A percentile compares a stretch with the other conserved stretches of the same genome.
Conservation (phyloP, 345 rosid genomes). For the Citrus medica region DNA sequence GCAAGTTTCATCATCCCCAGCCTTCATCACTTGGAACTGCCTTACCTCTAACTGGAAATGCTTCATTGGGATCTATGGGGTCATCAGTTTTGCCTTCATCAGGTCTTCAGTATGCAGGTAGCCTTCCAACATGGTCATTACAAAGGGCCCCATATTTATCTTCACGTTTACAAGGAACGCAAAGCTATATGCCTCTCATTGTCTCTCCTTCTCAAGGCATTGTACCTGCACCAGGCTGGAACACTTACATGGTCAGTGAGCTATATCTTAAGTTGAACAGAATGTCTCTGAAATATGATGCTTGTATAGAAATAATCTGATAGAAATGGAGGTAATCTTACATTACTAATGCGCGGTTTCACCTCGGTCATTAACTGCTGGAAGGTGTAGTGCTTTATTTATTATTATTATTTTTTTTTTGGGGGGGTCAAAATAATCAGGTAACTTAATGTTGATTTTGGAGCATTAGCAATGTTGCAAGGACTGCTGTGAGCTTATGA, state of each 20-base stretch:
- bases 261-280: constrained; percentile 4
- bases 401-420: no score
- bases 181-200: constrained; percentile 52
- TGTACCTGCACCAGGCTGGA: constrained; percentile 61
- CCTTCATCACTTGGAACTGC: constrained; percentile 42
- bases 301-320: not conserved
- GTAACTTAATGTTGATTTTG: not conserved
- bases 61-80: constrained; percentile 35
- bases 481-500: not conserved
- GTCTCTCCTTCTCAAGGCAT: constrained; percentile 59
- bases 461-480: not conserved
- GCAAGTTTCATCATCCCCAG: constrained; percentile 88
- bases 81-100: constrained; percentile 45
- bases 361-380: not conserved
- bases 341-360: not conserved
- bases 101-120: constrained; percentile 54
- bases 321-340: not conserved
- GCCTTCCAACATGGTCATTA: constrained; percentile 52
- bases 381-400: no score
- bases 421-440: not conserved
- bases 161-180: constrained; percentile 47
- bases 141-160: constrained; percentile 49
- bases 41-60: constrained; percentile 33
- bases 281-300: constrained; percentile 2
- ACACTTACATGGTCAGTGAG: constrained; percentile 58